These are phyloP conservation scores for Trametes cingulata DNA, from an alignment of 768 basidiomycete species.

Conservation along the genomic window DNA sequence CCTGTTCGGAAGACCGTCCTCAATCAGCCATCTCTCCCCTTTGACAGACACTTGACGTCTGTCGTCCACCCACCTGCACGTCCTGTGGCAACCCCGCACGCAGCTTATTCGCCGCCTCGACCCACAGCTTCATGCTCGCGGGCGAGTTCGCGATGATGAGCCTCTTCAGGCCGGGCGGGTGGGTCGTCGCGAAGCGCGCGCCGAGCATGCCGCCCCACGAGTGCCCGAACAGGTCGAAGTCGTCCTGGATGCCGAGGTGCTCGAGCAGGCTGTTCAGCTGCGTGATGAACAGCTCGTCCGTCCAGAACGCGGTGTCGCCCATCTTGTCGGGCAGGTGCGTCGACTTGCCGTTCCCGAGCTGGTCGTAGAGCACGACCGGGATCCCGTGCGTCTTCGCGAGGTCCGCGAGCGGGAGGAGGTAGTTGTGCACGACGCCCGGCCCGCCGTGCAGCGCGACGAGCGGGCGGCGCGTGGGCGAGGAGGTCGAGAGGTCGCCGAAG, in stretches of 20 bases:
- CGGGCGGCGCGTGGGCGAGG: slow-evolving; percentile 36
- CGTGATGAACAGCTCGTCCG: slow-evolving; percentile 48
- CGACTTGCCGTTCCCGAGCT: slow-evolving; percentile 55
- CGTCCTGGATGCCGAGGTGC: slow-evolving; percentile 45
- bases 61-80: slow-evolving; percentile 27
- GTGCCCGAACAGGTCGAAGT: slow-evolving; percentile 46
- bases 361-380: slow-evolving; percentile 55
- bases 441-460: slow-evolving; percentile 57
- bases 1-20: background rate
- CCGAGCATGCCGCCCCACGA: slow-evolving; percentile 50
- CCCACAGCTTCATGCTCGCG: slow-evolving; percentile 33
- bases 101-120: slow-evolving; percentile 33
- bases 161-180: slow-evolving; percentile 35
- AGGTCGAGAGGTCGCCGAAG: slow-evolving; percentile 39
- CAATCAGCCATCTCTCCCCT: background rate
- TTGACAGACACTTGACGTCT: background rate
- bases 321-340: slow-evolving; percentile 54
- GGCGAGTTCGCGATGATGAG: slow-evolving; percentile 34
- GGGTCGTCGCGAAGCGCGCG: slow-evolving; percentile 29
- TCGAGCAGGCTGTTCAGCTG: slow-evolving; percentile 46
- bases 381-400: slow-evolving; percentile 39
- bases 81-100: slow-evolving; percentile 33
- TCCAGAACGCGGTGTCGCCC: slow-evolving; percentile 49
- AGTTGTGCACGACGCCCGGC: slow-evolving; percentile 47
- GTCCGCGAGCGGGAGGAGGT: slow-evolving; percentile 42